These are phyloP conservation scores for Hypomontagnella submonticulosa DNA, from an alignment of 495 filamentous ascomycete species.

Conservation along the genomic window DNA sequence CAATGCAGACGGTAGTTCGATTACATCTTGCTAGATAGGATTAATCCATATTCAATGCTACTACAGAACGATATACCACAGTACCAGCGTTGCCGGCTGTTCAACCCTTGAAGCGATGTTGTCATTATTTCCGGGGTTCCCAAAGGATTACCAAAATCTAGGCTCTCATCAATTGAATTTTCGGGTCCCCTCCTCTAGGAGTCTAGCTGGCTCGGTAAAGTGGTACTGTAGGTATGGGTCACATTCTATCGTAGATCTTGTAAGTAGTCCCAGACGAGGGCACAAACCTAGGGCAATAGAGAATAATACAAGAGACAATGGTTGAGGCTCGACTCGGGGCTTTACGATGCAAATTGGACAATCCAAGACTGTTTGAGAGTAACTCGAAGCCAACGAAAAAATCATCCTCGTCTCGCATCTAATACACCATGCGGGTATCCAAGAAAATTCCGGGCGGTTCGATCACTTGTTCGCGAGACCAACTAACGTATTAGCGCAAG, in stretches of 20 bases:
- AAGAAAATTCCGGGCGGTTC: conserved; percentile 46
- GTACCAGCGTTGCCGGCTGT: conserved; percentile 11
- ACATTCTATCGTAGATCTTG: conserved; percentile 35
- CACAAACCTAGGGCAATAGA: conserved; percentile 3
- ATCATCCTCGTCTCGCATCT: conserved; percentile 35
- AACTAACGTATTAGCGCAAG: conserved; percentile 21
- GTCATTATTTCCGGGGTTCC: conserved; percentile 33
- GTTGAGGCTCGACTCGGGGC: conserved; percentile 5
- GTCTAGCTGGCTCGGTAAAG: conserved; percentile 22
- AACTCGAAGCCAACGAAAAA: conserved; percentile 13
- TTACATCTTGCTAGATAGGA: background rate
- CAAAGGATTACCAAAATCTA: conserved; percentile 18
- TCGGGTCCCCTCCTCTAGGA: conserved; percentile 6
- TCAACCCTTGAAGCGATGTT: conserved; percentile 27
- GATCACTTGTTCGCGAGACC: conserved; percentile 35
- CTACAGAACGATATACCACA: background rate
- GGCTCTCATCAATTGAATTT: conserved; percentile 32
- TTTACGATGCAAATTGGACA: conserved; percentile 13
- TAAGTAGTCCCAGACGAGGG: background rate
- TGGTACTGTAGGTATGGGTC: conserved; percentile 29
- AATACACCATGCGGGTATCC: conserved; percentile 37
- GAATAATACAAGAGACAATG: conserved; percentile 15
- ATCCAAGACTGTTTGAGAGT: conserved; percentile 6
- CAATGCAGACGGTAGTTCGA: no score
- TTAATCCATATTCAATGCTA: conserved; percentile 6